Evolutionary conservation across 805 yeast genomes (phyloP), one percentile per base, ranked within the genome.

Genomic region (Saitoella complicata): DNA sequence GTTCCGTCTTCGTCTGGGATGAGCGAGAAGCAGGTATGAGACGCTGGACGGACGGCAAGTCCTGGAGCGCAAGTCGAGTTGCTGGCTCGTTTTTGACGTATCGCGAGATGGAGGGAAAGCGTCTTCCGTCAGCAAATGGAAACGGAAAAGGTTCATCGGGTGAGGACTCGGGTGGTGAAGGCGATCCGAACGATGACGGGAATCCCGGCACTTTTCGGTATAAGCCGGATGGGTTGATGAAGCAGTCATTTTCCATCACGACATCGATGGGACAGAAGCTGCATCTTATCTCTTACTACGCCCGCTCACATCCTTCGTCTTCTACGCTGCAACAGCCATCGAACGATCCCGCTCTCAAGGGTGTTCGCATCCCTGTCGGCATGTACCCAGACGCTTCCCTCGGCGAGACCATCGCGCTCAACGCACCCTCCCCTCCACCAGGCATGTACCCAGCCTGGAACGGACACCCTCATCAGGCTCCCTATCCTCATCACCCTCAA

Each of bases 11-110:
- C 53, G 71, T 78, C 6, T 80, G 86, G 86, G 78, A 75, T 56
- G 87, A 80, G 56, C 64, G 69, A 9, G 78, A 74, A 51, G 75
- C 82, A 38, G 80, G 76, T 11, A 78, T 80, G 76, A 71, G 75
- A 49, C 62, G 87, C 31, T 80, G 88, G 87, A 80, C 87, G 1
- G 88, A 80, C 54, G 84, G 87, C 12, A 71, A 72, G 49, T 67
- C 71, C 33, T 80, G 88, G 87, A 68, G 75, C 47, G 82, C 86
- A 1, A 74, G 81, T 0, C 67, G 85, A 47, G 85, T 80, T 1
- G 68, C 70, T 4, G 81, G 82, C 4, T 67, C 72, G 1, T 78
- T 78, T 53, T 60, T 78, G 32, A 70, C 74, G 3, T 78, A 78
- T 58, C 69, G 72, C 43, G 85, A 80, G 55, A 70, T 77, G 66